Conservation (phyloP, 805 yeast species). For the Nakazawaea molendinolei region DNA sequence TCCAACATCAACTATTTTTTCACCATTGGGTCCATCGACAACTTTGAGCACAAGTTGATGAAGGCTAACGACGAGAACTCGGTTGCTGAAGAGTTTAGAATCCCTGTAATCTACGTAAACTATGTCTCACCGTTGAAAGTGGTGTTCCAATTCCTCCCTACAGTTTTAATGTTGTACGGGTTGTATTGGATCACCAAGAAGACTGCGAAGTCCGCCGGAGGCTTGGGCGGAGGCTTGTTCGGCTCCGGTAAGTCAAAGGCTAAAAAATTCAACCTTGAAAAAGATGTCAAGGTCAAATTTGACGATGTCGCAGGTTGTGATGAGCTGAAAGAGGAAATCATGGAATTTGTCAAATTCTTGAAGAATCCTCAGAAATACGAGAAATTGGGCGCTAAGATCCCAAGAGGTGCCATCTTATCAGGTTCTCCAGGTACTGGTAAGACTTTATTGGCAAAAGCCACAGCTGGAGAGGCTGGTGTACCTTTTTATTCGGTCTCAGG, state of each 20-base stretch:
- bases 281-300: slow-evolving; percentile 74
- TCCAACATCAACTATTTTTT: slow-evolving; percentile 37
- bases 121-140: slow-evolving; percentile 59
- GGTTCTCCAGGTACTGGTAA: slow-evolving; percentile 99
- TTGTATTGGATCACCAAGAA: slow-evolving; percentile 56
- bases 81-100: slow-evolving; percentile 61
- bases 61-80: slow-evolving; percentile 62
- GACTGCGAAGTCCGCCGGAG: slow-evolving; percentile 32
- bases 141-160: slow-evolving; percentile 70
- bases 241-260: slow-evolving; percentile 77
- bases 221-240: slow-evolving; percentile 55
- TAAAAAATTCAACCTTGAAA: slow-evolving; percentile 74
- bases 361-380: slow-evolving; percentile 83
- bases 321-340: slow-evolving; percentile 90
- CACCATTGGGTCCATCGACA: slow-evolving; percentile 83
- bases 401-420: slow-evolving; percentile 88
- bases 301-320: slow-evolving; percentile 93
- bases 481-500: slow-evolving; percentile 90
- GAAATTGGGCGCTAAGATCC: slow-evolving; percentile 86
- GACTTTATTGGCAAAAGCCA: slow-evolving; percentile 85
- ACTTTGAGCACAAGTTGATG: slow-evolving; percentile 78
- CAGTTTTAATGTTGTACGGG: slow-evolving; percentile 75
- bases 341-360: slow-evolving; percentile 89
- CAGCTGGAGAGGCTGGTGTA: slow-evolving; percentile 96
- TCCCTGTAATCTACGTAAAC: slow-evolving; percentile 73